phyloP scores from a whole-genome alignment of 1,139 yeast genomes.

The Geotrichum candidum region DNA sequence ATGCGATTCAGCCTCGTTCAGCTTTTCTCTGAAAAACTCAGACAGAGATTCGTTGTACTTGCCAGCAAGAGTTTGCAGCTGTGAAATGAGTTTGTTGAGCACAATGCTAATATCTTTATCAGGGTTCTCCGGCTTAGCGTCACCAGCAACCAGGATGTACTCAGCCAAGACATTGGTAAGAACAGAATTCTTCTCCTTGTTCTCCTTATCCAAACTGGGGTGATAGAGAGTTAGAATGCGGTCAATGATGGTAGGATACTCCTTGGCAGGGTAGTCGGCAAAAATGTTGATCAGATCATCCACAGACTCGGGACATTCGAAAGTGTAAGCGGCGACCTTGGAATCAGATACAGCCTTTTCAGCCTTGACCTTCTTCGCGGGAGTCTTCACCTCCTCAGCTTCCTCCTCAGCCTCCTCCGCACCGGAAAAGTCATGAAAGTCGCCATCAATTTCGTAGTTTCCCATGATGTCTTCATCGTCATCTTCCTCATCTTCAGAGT shows the following conservation, averaged over 20 bases:
- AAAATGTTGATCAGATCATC: conserved; percentile 45
- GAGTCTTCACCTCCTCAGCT: conserved; percentile 22
- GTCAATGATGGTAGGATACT: conserved; percentile 47
- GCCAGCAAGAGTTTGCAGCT: conserved; percentile 57
- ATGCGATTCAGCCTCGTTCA: conserved; percentile 24
- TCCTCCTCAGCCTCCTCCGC: conserved; percentile 25
- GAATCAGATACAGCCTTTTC: conserved; percentile 19
- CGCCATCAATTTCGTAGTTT: conserved; percentile 23
- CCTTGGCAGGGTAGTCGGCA: conserved; percentile 37
- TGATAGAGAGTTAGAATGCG: conserved; percentile 58
- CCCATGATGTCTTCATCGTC: conserved; percentile 25
- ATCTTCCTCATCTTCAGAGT: conserved; percentile 24
- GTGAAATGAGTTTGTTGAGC: conserved; percentile 45
- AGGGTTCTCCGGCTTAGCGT: conserved; percentile 27
- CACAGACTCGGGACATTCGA: conserved; percentile 24
- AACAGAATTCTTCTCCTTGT: conserved; percentile 63
- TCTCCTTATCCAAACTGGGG: conserved; percentile 75
- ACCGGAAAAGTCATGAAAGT: conserved; percentile 36
- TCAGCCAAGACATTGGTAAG: conserved; percentile 63
- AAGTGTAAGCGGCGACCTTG: conserved; percentile 43
- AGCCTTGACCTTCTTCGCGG: conserved; percentile 8
- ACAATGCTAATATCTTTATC: conserved; percentile 29
- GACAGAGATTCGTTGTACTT: conserved; percentile 61
- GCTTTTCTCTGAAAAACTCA: conserved; percentile 45
- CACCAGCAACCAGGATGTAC: conserved; percentile 51